Percentiles rank a stretch among this genome's conserved stretches.
These are phyloP conservation scores for Plasmodium inui DNA, from an alignment of 169 alveolate genomes.

Conservation along the genomic window DNA sequence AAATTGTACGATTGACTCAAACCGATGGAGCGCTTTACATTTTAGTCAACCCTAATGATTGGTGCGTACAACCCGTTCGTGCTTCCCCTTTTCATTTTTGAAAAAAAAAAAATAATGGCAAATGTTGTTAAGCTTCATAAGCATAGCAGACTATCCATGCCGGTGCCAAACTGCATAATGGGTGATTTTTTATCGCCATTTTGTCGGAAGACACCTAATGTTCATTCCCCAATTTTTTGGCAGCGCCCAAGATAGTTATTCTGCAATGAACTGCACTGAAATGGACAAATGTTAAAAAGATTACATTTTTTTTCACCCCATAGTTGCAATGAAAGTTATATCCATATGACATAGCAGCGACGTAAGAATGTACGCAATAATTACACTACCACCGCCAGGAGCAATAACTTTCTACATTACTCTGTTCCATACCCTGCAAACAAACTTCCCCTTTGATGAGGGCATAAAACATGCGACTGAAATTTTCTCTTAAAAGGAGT, in stretches of 20 bases:
- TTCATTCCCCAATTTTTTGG: background rate
- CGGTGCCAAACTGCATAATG: background rate
- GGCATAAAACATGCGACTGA: background rate
- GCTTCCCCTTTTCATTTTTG: no score
- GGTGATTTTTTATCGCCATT: background rate
- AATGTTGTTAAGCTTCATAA: background rate
- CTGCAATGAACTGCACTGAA: background rate
- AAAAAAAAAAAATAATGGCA: background rate
- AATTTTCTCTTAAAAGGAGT: background rate
- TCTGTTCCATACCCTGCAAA: background rate
- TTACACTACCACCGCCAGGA: background rate
- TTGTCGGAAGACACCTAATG: background rate
- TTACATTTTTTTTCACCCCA: background rate
- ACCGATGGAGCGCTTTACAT: background rate
- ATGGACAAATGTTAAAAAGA: background rate
- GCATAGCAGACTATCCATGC: background rate
- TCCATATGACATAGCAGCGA: background rate
- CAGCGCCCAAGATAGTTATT: background rate
- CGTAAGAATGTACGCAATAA: background rate
- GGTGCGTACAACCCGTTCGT: no score
- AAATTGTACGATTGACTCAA: background rate
- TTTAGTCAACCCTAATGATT: background rate
- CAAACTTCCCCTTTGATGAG: background rate
- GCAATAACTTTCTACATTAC: background rate
- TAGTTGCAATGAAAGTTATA: background rate